Evolutionary conservation across 1,284 basidiomycete genomes (phyloP), one percentile per base, ranked within the genome.

Genomic region (Somion occarium): DNA sequence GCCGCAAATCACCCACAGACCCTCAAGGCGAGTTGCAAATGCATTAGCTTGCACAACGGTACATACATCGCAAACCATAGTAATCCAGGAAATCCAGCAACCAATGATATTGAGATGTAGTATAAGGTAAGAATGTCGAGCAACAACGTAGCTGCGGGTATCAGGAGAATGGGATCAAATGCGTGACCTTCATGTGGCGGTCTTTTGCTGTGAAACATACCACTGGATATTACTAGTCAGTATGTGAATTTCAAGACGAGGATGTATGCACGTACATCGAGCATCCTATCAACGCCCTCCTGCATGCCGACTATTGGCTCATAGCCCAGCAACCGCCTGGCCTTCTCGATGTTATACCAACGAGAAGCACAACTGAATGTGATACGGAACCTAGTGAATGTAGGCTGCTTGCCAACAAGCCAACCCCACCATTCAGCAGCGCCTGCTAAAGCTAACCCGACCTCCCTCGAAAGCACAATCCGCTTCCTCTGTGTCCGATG

Each of bases 301-400:
- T 93, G 85, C 25, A 99, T 63, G 1, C 93, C 89, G 12, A 97
- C 85, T 51, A 93, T 73, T 0, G 96, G 97, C 65, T 93, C 91
- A 69, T 99, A 99, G 2, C 92, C 94, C 37, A 99, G 75, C 56
- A 98, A 80, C 51, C 93, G 73, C 59, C 95, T 78, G 7, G 96
- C 93, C 73, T 93, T 94, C 73, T 99, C 96, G 49, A 96, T 94
- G 67, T 98, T 97, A 69, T 96, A 91, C 76, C 89, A 98, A 60
- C 94, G 79, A 56, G 73, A 76, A 23, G 78, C 80, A 65, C 84
- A 88, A 44, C 79, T 83, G 65, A 84, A 93, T 19, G 80, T 81
- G 25, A 97, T 91, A 59, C 91, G 84, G 69, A 87, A 94, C 50
- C 79, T 77, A n/a, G 93, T 98, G 62, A 99, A 93, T 12, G 86